Percentiles rank a stretch among this genome's conserved stretches.
Conservation (phyloP, 2,329 filamentous ascomycete genomes). For the Trichoderma sp. region DNA sequence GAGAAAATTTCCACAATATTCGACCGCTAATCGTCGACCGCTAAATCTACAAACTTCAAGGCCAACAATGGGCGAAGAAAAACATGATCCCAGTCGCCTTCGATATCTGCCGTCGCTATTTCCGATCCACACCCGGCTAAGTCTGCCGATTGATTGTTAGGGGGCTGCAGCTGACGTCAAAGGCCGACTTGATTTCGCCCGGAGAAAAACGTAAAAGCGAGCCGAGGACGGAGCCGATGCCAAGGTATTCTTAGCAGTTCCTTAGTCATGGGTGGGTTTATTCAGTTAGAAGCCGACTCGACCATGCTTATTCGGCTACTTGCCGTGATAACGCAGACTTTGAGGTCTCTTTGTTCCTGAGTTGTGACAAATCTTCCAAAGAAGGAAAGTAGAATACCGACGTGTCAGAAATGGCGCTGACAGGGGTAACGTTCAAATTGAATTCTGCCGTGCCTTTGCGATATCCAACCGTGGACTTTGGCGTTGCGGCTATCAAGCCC, state of each 20-base stretch:
- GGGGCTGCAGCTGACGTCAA: constrained; percentile 14
- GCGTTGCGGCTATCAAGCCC: not conserved
- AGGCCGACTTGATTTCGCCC: not conserved
- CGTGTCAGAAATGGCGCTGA: not conserved
- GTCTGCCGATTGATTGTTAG: constrained; percentile 10
- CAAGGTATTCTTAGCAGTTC: not conserved
- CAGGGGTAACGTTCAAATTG: not conserved
- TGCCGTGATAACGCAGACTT: not conserved
- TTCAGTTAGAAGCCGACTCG: not conserved
- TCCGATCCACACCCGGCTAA: constrained; percentile 15
- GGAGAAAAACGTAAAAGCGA: constrained; percentile 4
- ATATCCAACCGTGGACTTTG: not conserved
- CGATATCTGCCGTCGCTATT: constrained; percentile 6
- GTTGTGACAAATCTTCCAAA: not conserved
- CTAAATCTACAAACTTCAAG: not conserved
- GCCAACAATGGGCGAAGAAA: not conserved
- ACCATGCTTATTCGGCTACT: not conserved
- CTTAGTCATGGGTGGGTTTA: not conserved
- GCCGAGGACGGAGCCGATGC: constrained; percentile 12
- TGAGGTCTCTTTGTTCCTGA: not conserved
- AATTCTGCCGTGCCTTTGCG: not conserved
- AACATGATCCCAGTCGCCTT: not conserved
- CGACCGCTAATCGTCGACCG: constrained; percentile 14
- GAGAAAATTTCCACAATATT: not conserved
- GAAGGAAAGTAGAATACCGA: not conserved